Conservation (phyloP, 164 flowering plant genomes). For the Stephania yunnanensis region DNA sequence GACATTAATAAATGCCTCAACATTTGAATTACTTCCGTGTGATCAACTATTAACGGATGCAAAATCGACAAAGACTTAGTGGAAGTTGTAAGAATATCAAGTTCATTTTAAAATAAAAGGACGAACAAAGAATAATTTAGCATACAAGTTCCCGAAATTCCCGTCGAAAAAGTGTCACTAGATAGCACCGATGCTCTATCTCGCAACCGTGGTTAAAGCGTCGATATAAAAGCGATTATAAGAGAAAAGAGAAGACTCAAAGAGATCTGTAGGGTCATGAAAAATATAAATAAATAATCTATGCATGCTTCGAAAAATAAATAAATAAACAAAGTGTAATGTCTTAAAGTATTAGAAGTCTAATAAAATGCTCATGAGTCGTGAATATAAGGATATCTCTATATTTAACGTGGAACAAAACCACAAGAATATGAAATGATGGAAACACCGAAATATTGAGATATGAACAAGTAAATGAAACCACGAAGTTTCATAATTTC, state of each 20-base stretch:
- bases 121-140: background rate
- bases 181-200: slow-evolving; percentile 68
- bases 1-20: slow-evolving; percentile 71
- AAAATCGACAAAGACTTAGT: slow-evolving; percentile 4
- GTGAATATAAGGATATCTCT: background rate
- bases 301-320: no score
- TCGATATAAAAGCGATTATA: slow-evolving; percentile 82
- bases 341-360: slow-evolving; percentile 2
- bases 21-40: slow-evolving; percentile 51
- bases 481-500: slow-evolving; percentile 66
- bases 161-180: slow-evolving; percentile 55
- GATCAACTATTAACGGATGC: slow-evolving; percentile 46
- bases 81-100: background rate
- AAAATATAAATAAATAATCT: background rate
- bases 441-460: background rate
- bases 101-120: background rate
- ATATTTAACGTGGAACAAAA: background rate
- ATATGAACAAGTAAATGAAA: slow-evolving; percentile 11
- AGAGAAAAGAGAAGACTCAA: slow-evolving; percentile 67
- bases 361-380: background rate
- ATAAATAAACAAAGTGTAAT: slow-evolving; percentile 60
- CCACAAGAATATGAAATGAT: background rate
- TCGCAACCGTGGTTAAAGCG: slow-evolving; percentile 66
- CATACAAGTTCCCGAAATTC: slow-evolving; percentile 89
- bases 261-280: slow-evolving; percentile 5